Conservation (phyloP, 2,329 filamentous ascomycete genomes). For the Aureobasidium lini region DNA sequence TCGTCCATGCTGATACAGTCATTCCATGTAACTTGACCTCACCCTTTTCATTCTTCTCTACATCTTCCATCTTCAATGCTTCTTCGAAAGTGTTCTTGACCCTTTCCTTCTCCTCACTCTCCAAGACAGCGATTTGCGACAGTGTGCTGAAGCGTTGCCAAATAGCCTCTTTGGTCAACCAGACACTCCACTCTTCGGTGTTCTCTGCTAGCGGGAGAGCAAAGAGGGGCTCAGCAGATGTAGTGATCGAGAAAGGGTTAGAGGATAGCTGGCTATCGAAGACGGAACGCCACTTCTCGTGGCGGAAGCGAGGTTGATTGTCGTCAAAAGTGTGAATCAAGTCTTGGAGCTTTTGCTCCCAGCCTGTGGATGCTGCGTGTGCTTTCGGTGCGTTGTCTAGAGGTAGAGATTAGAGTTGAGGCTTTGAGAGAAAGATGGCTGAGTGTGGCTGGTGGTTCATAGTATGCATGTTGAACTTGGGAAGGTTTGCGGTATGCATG, state of each 20-base stretch:
- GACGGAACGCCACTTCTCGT: constrained; percentile 55
- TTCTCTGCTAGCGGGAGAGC: constrained; percentile 54
- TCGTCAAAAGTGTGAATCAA: constrained; percentile 51
- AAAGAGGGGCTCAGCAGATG: constrained; percentile 47
- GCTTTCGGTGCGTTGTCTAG: constrained; percentile 53
- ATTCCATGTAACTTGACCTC: constrained; percentile 57
- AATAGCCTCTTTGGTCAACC: constrained; percentile 51
- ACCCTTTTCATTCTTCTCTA: constrained; percentile 52
- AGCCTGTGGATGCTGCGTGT: constrained; percentile 50
- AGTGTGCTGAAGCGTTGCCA: constrained; percentile 60
- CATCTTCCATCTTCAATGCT: constrained; percentile 46
- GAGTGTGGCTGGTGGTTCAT: not conserved
- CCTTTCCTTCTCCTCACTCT: constrained; percentile 40
- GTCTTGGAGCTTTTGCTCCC: constrained; percentile 56
- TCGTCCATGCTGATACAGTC: constrained; percentile 58
- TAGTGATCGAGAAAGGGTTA: constrained; percentile 40
- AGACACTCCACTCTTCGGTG: constrained; percentile 49
- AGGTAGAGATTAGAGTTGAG: not conserved
- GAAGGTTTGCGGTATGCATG: constrained; percentile 51
- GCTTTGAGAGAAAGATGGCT: not conserved
- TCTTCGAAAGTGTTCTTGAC: constrained; percentile 47
- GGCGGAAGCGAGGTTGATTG: constrained; percentile 56
- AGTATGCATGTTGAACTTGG: constrained; percentile 19
- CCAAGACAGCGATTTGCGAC: constrained; percentile 58
- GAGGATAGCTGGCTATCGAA: constrained; percentile 53